Conservation (phyloP, 2,329 filamentous ascomycete species). For the Alternaria ethzedia region DNA sequence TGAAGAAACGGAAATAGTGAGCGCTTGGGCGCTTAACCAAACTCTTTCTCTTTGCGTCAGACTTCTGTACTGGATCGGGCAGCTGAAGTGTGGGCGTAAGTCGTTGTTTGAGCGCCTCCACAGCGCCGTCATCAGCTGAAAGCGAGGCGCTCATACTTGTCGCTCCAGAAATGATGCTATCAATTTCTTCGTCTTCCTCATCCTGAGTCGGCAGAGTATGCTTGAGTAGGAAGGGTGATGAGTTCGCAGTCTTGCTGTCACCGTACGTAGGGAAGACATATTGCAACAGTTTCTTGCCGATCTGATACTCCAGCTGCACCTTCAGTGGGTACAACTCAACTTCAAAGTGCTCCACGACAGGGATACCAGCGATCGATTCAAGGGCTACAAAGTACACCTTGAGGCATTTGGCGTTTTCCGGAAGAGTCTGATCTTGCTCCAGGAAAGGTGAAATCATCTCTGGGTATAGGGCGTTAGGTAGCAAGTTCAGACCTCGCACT, state of each 20-base stretch:
- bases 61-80: conserved; percentile 52
- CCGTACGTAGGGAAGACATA: conserved; percentile 90
- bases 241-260: conserved; percentile 59
- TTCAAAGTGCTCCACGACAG: conserved; percentile 96
- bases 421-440: conserved; percentile 63
- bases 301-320: conserved; percentile 89
- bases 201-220: conserved; percentile 56
- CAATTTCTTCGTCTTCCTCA: conserved; percentile 57
- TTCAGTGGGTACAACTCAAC: conserved; percentile 92
- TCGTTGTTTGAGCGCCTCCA: conserved; percentile 80
- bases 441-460: conserved; percentile 93
- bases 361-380: conserved; percentile 95
- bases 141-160: conserved; percentile 28
- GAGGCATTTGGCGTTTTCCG: conserved; percentile 79
- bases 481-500: conserved; percentile 85
- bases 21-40: conserved; percentile 34
- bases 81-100: conserved; percentile 78
- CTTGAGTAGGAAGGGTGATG: conserved; percentile 67
- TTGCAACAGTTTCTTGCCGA: conserved; percentile 91
- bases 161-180: conserved; percentile 26
- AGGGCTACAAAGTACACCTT: conserved; percentile 98
- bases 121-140: conserved; percentile 56
- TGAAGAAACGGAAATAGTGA: conserved; percentile 47
- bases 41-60: conserved; percentile 34
- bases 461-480: conserved; percentile 90